A percentile compares a stretch with the other conserved stretches of the same genome.
Evolutionary conservation across 176 grass and related monocot species (phyloP).

Genomic region (Panicum miliaceum): DNA sequence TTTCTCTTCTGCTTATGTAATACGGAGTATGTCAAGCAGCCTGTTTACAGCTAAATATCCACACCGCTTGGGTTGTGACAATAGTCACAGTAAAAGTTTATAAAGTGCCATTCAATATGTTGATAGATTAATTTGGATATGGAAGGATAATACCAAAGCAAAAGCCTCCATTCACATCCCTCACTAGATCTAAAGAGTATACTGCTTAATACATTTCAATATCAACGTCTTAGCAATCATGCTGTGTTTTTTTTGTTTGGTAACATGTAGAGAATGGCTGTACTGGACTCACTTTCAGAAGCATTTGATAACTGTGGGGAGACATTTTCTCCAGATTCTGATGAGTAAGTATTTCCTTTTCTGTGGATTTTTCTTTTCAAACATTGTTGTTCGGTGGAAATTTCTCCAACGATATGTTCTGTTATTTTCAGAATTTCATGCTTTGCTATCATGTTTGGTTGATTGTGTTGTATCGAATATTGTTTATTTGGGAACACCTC

Average conservation of each 20-base stretch:
- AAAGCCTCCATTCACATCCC: constrained; percentile 23
- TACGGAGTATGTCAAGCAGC: background rate
- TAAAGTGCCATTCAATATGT: background rate
- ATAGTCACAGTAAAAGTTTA: background rate
- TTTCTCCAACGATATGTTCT: background rate
- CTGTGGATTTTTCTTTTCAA: background rate
- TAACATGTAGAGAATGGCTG: constrained; percentile 59
- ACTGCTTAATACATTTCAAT: background rate
- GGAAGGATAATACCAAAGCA: constrained; percentile 11
- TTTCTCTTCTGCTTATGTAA: constrained; percentile 16
- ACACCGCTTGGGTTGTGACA: constrained; percentile 16
- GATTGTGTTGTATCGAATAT: background rate
- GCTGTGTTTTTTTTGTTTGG: constrained; percentile 20
- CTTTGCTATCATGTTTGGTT: background rate
- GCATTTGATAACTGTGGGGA: constrained; percentile 59
- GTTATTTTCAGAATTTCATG: background rate
- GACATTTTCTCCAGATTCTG: constrained; percentile 44
- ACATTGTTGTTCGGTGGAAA: background rate
- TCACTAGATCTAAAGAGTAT: background rate
- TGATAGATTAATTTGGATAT: background rate
- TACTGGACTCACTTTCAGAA: constrained; percentile 70
- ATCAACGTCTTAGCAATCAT: constrained; percentile 6
- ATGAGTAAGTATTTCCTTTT: constrained; percentile 56
- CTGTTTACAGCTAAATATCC: constrained; percentile 10
- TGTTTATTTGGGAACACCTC: constrained; percentile 5